Evolutionary conservation across 176 grass and related monocot species (phyloP), one percentile per base, ranked within the genome.

Genomic region (Musa schizocarpa): DNA sequence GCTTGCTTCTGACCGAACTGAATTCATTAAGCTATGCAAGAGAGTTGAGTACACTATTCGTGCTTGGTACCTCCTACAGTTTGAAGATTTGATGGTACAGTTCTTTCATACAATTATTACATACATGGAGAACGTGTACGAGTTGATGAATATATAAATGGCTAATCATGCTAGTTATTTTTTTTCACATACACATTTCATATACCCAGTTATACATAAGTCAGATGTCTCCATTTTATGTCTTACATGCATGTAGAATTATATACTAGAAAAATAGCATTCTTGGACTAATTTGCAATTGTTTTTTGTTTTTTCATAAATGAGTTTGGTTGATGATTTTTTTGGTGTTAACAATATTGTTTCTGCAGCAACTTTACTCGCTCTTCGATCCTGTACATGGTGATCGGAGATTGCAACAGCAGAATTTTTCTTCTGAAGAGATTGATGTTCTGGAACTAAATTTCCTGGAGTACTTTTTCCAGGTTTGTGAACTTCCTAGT

Each of bases 41-140:
- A 89, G 90, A 89, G 76, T 93, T 64, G 95, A 98, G 80, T 91
- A 98, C 68, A 89, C 90, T 55, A 87, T 98, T 52, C 86, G 95
- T 71, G 95, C 95, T 0, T 98, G 90, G 95, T 98, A 98, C 80
- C 86, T 91, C 81, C 95, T 93, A 50, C 90, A 98, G 67, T 98
- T 98, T 81, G 95, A 98, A 81, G 95, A 98, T 80, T 86, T 98
- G 86, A 98, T 98, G 90, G 95, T 93, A 84, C 80, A 71, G 65
- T 64, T 58, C 19, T 70, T 23, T 75, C 52, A 55, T 56, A 4
- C 68, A 54, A 71, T 19, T 21, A 49, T 58, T 9, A 25, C 20
- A 43, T 50, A 17, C 19, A 69, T 48, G 23, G 11, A 21, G 53
- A 26, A 69, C 9, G 16, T 78, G 13, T 5, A 22, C 3, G n/a